Conservation (phyloP, 192 early-diverging fungal species). For the Coemansia sp. region DNA sequence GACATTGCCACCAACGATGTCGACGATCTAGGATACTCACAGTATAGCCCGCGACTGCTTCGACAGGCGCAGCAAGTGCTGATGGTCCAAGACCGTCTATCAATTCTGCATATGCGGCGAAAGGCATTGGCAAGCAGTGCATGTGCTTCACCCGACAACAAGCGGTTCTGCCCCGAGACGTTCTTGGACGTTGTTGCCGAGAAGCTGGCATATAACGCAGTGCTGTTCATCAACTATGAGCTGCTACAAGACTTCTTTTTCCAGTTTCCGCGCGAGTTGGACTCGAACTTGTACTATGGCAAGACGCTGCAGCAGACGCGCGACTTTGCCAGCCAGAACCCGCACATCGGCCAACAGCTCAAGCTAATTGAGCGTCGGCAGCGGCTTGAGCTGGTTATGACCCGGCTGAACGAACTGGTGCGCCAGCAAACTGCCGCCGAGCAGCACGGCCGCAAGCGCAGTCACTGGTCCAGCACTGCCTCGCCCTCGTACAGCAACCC, state of each 20-base stretch:
- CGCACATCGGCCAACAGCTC: constrained; percentile 77
- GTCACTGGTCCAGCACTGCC: constrained; percentile 3
- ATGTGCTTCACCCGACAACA: constrained; percentile 79
- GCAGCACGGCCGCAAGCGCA: constrained; percentile 9
- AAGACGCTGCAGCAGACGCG: constrained; percentile 75
- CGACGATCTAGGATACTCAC: constrained; percentile 60
- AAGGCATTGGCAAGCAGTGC: constrained; percentile 77
- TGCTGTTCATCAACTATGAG: constrained; percentile 98
- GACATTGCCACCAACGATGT: constrained; percentile 17
- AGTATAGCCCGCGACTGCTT: constrained; percentile 73
- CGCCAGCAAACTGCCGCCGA: constrained; percentile 38
- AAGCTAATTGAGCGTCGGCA: constrained; percentile 79
- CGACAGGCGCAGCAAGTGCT: constrained; percentile 78
- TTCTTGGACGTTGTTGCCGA: constrained; percentile 90
- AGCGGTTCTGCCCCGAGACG: constrained; percentile 91
- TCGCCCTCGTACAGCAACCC: constrained; percentile 20
- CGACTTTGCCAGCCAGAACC: constrained; percentile 90
- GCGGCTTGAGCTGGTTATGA: constrained; percentile 79
- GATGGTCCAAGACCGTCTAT: constrained; percentile 71
- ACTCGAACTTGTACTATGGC: constrained; percentile 88
- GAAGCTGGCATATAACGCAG: constrained; percentile 90
- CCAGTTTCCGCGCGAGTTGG: constrained; percentile 94
- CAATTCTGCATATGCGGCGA: constrained; percentile 78
- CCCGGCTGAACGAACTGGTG: constrained; percentile 43
- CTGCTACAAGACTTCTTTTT: constrained; percentile 98